phyloP scores from a whole-genome alignment of 2,329 filamentous ascomycete genomes.

The Talaromyces islandicus region DNA sequence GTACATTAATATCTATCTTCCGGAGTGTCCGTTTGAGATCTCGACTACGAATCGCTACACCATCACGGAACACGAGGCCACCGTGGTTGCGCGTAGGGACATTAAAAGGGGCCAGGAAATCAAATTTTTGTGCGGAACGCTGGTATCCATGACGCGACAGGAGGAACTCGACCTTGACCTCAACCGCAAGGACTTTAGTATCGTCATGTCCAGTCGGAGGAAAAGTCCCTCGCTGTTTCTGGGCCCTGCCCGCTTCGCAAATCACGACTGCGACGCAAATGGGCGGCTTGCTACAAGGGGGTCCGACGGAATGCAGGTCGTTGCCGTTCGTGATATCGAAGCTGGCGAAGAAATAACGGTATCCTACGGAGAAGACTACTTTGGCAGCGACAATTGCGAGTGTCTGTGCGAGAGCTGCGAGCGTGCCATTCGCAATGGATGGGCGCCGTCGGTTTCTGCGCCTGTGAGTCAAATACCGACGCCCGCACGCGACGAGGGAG shows the following conservation, averaged over 20 bases:
- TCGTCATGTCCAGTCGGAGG: constrained; percentile 87
- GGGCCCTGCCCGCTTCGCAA: constrained; percentile 91
- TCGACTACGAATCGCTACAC: constrained; percentile 92
- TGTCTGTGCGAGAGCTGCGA: constrained; percentile 91
- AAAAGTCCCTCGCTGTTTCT: constrained; percentile 90
- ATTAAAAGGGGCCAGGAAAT: constrained; percentile 80
- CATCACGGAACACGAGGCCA: constrained; percentile 81
- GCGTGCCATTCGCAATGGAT: constrained; percentile 68
- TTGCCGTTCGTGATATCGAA: constrained; percentile 74
- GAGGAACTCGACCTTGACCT: constrained; percentile 78
- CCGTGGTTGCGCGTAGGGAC: constrained; percentile 70
- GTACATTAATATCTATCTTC: constrained; percentile 87
- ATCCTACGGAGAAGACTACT: constrained; percentile 92
- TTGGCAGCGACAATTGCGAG: constrained; percentile 90
- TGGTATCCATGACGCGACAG: constrained; percentile 85
- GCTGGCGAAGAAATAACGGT: constrained; percentile 94
- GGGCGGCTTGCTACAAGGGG: constrained; percentile 79
- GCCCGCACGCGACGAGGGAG: constrained; percentile 19
- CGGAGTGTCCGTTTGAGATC: constrained; percentile 93
- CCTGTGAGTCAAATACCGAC: constrained; percentile 28
- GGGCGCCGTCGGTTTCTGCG: constrained; percentile 50
- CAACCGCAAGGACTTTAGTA: constrained; percentile 89
- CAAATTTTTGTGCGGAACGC: constrained; percentile 85
- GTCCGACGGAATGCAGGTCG: constrained; percentile 81
- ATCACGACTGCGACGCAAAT: constrained; percentile 94